Conservation (phyloP, 148 eudicot species). For the Gaultheria prostrata region DNA sequence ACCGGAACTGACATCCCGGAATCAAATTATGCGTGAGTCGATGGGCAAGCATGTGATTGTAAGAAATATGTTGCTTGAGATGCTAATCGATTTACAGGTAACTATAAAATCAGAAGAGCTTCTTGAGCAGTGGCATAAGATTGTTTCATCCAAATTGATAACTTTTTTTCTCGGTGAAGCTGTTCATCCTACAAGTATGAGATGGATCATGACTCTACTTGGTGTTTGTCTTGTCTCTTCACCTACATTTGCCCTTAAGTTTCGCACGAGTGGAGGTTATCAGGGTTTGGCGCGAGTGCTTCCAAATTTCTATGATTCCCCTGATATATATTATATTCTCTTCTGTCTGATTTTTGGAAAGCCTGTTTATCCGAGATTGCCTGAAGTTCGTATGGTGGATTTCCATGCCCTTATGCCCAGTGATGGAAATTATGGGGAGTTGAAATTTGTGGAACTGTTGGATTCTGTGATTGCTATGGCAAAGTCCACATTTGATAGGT, state of each 20-base stretch:
- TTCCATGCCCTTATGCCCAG: conserved; percentile 96
- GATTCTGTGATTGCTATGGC: conserved; percentile 94
- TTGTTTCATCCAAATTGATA: conserved; percentile 81
- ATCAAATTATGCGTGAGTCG: conserved; percentile 65
- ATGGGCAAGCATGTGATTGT: conserved; percentile 99
- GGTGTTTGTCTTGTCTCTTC: conserved; percentile 97
- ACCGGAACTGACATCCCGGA: conserved; percentile 60
- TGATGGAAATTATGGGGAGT: conserved; percentile 69
- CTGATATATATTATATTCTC: conserved; percentile 92
- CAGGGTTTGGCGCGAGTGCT: conserved; percentile 87
- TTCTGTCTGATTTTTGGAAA: conserved; percentile 96
- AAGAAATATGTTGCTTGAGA: conserved; percentile 97
- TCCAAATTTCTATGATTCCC: conserved; percentile 93
- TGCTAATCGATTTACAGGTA: conserved; percentile 93
- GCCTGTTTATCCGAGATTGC: conserved; percentile 94
- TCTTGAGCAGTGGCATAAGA: conserved; percentile 98
- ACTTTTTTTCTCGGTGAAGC: conserved; percentile 94
- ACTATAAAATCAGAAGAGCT: conserved; percentile 81
- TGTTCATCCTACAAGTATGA: conserved; percentile 98
- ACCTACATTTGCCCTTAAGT: conserved; percentile 84
- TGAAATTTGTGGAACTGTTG: conserved; percentile 79
- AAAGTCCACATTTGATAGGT: conserved; percentile 84
- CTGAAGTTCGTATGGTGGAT: conserved; percentile 97
- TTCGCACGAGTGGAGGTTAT: conserved; percentile 89
- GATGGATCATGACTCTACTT: conserved; percentile 98